These are phyloP conservation scores for Eutypella sp. DNA, from an alignment of 2,329 filamentous ascomycete genomes.

Conservation along the genomic window DNA sequence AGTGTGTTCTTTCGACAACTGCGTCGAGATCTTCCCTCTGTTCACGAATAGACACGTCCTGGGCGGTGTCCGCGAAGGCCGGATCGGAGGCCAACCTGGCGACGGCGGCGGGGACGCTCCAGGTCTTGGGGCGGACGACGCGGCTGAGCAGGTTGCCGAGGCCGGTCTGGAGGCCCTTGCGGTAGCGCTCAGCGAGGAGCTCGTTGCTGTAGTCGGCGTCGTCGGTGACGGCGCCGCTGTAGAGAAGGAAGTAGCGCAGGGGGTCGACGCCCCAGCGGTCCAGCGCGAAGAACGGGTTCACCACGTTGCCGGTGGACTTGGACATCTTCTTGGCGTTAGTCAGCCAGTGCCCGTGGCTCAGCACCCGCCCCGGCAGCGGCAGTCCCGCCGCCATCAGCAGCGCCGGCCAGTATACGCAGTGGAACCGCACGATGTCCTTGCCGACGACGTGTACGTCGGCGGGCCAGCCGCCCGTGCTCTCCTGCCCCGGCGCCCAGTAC, in stretches of 20 bases:
- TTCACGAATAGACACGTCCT: background rate
- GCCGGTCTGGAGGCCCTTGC: slow-evolving; percentile 69
- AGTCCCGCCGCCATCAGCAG: slow-evolving; percentile 85
- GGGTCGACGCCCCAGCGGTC: slow-evolving; percentile 83
- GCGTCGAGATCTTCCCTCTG: background rate
- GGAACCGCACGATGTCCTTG: slow-evolving; percentile 95
- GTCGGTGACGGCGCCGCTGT: slow-evolving; percentile 68
- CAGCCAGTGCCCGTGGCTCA: slow-evolving; percentile 95
- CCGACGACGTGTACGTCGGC: slow-evolving; percentile 89
- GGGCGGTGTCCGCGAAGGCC: background rate
- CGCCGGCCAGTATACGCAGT: slow-evolving; percentile 97
- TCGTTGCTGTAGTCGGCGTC: slow-evolving; percentile 85
- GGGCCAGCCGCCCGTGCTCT: slow-evolving; percentile 70
- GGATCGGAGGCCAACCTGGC: slow-evolving; percentile 1
- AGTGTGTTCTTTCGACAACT: slow-evolving; percentile 15
- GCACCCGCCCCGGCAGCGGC: slow-evolving; percentile 69
- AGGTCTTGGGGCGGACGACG: slow-evolving; percentile 62
- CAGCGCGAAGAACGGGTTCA: slow-evolving; percentile 88
- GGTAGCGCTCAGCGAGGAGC: slow-evolving; percentile 70
- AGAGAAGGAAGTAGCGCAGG: slow-evolving; percentile 83
- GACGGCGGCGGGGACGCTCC: slow-evolving; percentile 62
- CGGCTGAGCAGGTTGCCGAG: slow-evolving; percentile 77
- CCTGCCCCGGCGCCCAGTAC: slow-evolving; percentile 60
- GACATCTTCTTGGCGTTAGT: slow-evolving; percentile 92
- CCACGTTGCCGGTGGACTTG: slow-evolving; percentile 90